A percentile compares a stretch with the other conserved stretches of the same genome.
phyloP scores from a whole-genome alignment of 2,329 filamentous ascomycete species.

The Fusarium sp. region DNA sequence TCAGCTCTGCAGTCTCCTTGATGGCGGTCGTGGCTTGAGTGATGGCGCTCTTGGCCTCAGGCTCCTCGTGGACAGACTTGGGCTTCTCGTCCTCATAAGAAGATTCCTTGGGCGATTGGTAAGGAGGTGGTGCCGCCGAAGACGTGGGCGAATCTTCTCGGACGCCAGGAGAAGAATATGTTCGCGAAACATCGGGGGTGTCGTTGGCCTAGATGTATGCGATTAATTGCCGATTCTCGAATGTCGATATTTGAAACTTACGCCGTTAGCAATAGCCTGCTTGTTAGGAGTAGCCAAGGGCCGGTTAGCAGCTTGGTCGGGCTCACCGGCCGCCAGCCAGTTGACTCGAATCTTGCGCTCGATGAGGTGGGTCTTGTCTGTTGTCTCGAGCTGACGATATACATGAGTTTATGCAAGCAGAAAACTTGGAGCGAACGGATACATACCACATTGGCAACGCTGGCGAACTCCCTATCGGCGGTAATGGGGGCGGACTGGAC shows the following conservation, averaged over 20 bases:
- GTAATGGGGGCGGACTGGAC: slow-evolving; percentile 91
- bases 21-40: slow-evolving; percentile 60
- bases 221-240: slow-evolving; percentile 18
- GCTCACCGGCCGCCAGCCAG: slow-evolving; percentile 75
- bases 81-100: slow-evolving; percentile 45
- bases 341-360: slow-evolving; percentile 96
- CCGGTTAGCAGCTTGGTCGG: slow-evolving; percentile 41
- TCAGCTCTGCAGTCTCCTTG: slow-evolving; percentile 55
- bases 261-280: slow-evolving; percentile 53
- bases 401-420: slow-evolving; percentile 3
- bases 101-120: slow-evolving; percentile 48
- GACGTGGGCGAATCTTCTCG: slow-evolving; percentile 48
- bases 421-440: not conserved
- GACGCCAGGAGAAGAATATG: slow-evolving; percentile 58
- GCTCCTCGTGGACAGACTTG: slow-evolving; percentile 40
- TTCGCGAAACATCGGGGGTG: slow-evolving; percentile 58
- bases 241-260: slow-evolving; percentile 45
- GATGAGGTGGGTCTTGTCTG: slow-evolving; percentile 80
- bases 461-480: slow-evolving; percentile 84
- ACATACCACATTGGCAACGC: slow-evolving; percentile 82
- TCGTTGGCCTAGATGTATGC: slow-evolving; percentile 47
- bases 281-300: slow-evolving; percentile 56
- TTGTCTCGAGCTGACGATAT: slow-evolving; percentile 76
- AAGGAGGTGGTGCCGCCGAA: slow-evolving; percentile 49
- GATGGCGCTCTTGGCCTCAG: slow-evolving; percentile 46